Evolutionary conservation across 148 eudicot genomes (phyloP).

Genomic region (Spergularia marina): DNA sequence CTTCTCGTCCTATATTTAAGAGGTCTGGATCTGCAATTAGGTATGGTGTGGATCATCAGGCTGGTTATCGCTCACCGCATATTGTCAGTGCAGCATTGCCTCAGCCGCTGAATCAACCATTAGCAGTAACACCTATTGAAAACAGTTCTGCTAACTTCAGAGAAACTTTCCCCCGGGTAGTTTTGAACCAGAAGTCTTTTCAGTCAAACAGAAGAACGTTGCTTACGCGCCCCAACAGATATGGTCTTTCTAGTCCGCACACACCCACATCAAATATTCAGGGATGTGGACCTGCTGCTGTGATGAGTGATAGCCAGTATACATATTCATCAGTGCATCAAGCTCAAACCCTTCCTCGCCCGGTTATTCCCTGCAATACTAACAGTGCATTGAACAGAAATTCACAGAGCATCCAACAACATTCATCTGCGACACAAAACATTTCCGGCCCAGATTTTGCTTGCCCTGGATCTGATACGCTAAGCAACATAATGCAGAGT

Average conservation of each 20-base stretch:
- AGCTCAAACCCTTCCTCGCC: slow-evolving; percentile 16
- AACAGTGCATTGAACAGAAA: neutral
- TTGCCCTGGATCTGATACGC: neutral
- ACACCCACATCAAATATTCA: slow-evolving; percentile 26
- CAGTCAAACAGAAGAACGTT: slow-evolving; percentile 17
- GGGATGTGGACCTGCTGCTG: slow-evolving; percentile 26
- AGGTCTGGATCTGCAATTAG: slow-evolving; percentile 27
- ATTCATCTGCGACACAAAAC: slow-evolving; percentile 15
- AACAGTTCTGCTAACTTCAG: slow-evolving; percentile 15
- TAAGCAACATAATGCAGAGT: neutral
- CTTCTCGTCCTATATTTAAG: slow-evolving; percentile 33
- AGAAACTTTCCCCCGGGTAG: slow-evolving; percentile 20
- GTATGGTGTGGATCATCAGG: slow-evolving; percentile 16
- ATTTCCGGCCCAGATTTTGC: slow-evolving; percentile 19
- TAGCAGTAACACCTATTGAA: slow-evolving; percentile 15
- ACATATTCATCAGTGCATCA: slow-evolving; percentile 26
- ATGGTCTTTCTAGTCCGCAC: slow-evolving; percentile 27
- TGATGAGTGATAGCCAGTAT: slow-evolving; percentile 24
- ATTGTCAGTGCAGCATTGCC: slow-evolving; percentile 8
- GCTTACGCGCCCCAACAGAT: slow-evolving; percentile 26
- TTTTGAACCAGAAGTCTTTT: neutral
- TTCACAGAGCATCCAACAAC: slow-evolving; percentile 6
- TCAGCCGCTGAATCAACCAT: slow-evolving; percentile 16
- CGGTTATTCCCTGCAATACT: slow-evolving; percentile 11
- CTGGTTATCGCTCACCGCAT: slow-evolving; percentile 16